Percentiles rank a stretch among this genome's conserved stretches.
phyloP scores from a whole-genome alignment of 768 basidiomycete genomes.

The Amanita rubescens region DNA sequence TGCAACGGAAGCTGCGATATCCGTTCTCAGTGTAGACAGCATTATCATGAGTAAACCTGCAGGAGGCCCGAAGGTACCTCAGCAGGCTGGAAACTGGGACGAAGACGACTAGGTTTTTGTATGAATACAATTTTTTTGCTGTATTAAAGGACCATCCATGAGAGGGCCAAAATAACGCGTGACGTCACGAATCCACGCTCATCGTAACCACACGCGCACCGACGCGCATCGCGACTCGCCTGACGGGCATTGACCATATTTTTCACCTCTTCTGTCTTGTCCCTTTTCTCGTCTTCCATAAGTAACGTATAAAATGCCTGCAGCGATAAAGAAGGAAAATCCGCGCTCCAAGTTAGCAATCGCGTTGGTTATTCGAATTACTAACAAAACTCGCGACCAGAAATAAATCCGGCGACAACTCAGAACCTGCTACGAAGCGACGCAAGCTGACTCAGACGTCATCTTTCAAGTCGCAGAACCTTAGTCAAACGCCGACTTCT shows the following conservation, averaged over 20 bases:
- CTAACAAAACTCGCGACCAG: not conserved
- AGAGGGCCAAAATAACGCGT: conserved; percentile 3
- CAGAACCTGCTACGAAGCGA: conserved; percentile 43
- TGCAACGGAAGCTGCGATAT: conserved; percentile 87
- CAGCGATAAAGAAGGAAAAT: not conserved
- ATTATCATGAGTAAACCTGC: conserved; percentile 98
- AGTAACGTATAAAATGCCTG: not conserved
- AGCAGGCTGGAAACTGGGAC: conserved; percentile 85
- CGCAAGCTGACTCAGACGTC: conserved; percentile 39
- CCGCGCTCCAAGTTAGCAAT: not conserved
- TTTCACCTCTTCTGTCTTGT: too few relatives aligned
- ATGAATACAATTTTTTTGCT: not conserved
- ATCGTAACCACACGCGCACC: too few relatives aligned
- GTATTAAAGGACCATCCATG: too few relatives aligned
- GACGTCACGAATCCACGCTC: not conserved
- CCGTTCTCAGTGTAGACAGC: conserved; percentile 91
- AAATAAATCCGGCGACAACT: not conserved
- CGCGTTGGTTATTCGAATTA: not conserved
- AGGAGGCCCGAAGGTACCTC: conserved; percentile 80
- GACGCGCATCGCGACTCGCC: not conserved
- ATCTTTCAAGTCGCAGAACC: conserved; percentile 33
- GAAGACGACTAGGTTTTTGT: conserved; percentile 47
- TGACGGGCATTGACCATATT: too few relatives aligned
- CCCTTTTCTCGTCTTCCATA: not conserved
- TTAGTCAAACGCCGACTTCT: conserved; percentile 30